Evolutionary conservation across 441 rosid genomes (phyloP), one percentile per base, ranked within the genome.

Genomic region (Manihot esculenta): DNA sequence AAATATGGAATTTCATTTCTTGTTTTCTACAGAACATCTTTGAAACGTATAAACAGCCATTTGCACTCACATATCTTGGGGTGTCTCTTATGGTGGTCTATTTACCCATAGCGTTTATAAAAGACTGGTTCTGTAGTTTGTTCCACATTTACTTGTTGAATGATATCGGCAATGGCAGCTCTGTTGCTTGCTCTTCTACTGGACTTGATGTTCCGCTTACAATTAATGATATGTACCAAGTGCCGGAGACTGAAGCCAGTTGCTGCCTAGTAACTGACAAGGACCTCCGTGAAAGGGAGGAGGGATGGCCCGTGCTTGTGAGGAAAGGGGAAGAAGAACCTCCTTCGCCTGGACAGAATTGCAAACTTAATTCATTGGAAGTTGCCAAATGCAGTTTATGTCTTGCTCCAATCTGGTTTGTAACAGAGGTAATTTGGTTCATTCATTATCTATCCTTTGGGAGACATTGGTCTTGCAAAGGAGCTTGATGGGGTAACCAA

Each of bases 371-470:
- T 72, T 78, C 84, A 30, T 72, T 79, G 86, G 88, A 73, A 49
- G 72, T 77, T 71, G 82, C 72, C 38, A 86, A 81, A 69, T 78
- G 80, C 62, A 75, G 93, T 51, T 80, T 86, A n/a, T 85, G 68
- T 78, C 86, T 88, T 23, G 70, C 90, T 53, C 93, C 90, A 18
- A 14, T 86, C 70, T 88, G 93, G 93, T 88, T 86, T 73, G 18
- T 62, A 8, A 81, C 90, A 18, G 90, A 88, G 89, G 93, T 86
- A 72, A 73, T 9, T 47, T 33, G 57, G 38, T 23, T 26, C 20
- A 17, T 20, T 21, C 56, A 58, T 64, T 33, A 15, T 21, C 47
- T 41, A 6, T 41, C 15, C 14, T 68, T 41, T 41, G 17, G 38
- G 14, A 20, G 18, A 10, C 2, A 20, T 4, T 0, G 3, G 35